Evolutionary conservation across 371 early-diverging fungal genomes (phyloP).

Genomic region (Apophysomyces variabilis): DNA sequence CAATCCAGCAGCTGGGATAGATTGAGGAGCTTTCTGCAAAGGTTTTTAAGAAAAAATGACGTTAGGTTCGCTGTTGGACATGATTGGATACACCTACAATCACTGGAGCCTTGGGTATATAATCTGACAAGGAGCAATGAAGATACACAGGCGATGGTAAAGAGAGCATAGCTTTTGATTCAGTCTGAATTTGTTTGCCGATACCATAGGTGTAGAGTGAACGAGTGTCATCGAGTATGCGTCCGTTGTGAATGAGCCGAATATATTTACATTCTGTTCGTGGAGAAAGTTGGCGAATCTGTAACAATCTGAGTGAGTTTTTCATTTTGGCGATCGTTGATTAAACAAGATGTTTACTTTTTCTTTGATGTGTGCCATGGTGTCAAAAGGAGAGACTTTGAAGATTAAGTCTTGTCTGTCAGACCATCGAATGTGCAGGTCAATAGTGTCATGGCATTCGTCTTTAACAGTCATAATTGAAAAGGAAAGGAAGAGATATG

Average conservation of each 20-base stretch:
- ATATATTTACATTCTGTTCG: constrained; percentile 46
- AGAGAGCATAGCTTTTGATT: constrained; percentile 37
- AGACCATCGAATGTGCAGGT: constrained; percentile 51
- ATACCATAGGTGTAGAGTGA: constrained; percentile 38
- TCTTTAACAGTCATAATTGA: constrained; percentile 17
- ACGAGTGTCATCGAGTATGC: constrained; percentile 45
- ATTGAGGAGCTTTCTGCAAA: constrained; percentile 32
- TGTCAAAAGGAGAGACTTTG: constrained; percentile 39
- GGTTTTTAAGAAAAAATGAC: not conserved
- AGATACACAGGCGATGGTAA: constrained; percentile 45
- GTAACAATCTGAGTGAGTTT: constrained; percentile 4
- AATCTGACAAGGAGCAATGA: constrained; percentile 54
- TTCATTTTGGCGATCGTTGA: too few relatives aligned
- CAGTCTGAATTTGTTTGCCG: constrained; percentile 31
- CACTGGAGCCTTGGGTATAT: constrained; percentile 25
- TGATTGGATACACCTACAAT: not conserved
- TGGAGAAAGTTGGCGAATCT: constrained; percentile 31
- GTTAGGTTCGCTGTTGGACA: not conserved
- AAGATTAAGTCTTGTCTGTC: constrained; percentile 47
- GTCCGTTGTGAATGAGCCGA: constrained; percentile 61
- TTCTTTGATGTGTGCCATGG: constrained; percentile 49
- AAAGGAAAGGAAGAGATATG: constrained; percentile 9
- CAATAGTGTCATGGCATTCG: constrained; percentile 44
- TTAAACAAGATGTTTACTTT: constrained; percentile 40
- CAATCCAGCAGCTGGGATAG: constrained; percentile 60